These are phyloP conservation scores for Xylaria multiplex DNA, from an alignment of 2,329 filamentous ascomycete species.

Conservation along the genomic window DNA sequence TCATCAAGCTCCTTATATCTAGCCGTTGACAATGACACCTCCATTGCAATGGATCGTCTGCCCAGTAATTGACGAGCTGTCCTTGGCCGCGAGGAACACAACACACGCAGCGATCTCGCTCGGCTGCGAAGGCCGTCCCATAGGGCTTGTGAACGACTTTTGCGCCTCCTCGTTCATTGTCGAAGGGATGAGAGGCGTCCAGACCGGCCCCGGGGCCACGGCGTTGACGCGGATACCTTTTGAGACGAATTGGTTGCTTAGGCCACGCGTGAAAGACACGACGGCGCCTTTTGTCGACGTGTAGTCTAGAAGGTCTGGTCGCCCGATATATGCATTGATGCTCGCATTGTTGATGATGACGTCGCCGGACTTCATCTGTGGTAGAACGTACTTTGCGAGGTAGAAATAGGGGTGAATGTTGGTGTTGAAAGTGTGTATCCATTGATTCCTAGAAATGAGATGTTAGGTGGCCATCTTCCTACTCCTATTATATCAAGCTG, in stretches of 20 bases:
- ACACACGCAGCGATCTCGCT: slow-evolving; percentile 84
- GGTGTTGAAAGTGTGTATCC: slow-evolving; percentile 80
- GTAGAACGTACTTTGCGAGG: slow-evolving; percentile 78
- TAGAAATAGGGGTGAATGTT: slow-evolving; percentile 88
- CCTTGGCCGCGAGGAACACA: slow-evolving; percentile 80
- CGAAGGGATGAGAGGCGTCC: slow-evolving; percentile 78
- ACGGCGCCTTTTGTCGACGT: slow-evolving; percentile 83
- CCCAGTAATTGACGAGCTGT: slow-evolving; percentile 78
- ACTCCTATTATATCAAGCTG: not conserved
- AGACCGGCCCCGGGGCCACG: slow-evolving; percentile 80
- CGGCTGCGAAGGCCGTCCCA: slow-evolving; percentile 81
- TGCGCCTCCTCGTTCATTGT: slow-evolving; percentile 78
- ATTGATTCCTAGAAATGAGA: slow-evolving; percentile 69
- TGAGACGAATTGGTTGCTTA: slow-evolving; percentile 77
- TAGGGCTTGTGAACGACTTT: slow-evolving; percentile 77
- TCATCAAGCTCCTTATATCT: slow-evolving; percentile 14
- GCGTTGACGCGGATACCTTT: slow-evolving; percentile 71
- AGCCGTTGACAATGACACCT: slow-evolving; percentile 61
- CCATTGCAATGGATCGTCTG: slow-evolving; percentile 70
- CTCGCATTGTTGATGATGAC: slow-evolving; percentile 88
- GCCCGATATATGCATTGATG: slow-evolving; percentile 84
- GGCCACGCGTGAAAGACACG: slow-evolving; percentile 78
- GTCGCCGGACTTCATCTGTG: slow-evolving; percentile 77
- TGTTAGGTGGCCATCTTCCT: slow-evolving; percentile 32
- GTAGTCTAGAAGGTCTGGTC: slow-evolving; percentile 83